phyloP scores from a whole-genome alignment of 139 green algal species.

The Chlorella sp. region DNA sequence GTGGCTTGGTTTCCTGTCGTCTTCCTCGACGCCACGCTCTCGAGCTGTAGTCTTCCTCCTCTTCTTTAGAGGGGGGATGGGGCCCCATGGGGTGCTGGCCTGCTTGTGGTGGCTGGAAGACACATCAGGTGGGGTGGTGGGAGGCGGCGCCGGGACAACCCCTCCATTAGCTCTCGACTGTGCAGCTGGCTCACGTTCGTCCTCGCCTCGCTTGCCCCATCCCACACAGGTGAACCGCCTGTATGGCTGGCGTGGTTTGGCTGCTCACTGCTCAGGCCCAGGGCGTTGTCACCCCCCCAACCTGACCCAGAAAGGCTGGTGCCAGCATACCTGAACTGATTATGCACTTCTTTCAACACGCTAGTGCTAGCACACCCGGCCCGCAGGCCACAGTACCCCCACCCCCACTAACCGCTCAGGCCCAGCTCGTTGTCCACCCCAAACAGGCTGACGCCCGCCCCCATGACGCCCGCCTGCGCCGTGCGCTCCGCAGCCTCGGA shows the following conservation, averaged over 20 bases:
- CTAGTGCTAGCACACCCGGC: no score
- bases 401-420: slow-evolving; percentile 4
- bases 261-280: slow-evolving; percentile 25
- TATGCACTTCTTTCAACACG: no score
- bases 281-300: slow-evolving; percentile 28
- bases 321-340: no score
- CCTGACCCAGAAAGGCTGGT: no score
- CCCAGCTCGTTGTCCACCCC: slow-evolving; percentile 31
- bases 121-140: no score
- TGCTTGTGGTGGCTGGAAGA: background rate
- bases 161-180: background rate
- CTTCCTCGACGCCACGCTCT: no score
- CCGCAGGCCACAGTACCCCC: no score
- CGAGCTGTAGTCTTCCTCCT: no score
- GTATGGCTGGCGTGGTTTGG: no score
- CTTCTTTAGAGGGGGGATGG: no score
- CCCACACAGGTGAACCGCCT: background rate
- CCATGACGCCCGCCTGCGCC: background rate
- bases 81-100: no score
- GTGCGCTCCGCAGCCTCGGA: background rate
- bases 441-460: slow-evolving; percentile 37
- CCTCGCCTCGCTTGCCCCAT: background rate
- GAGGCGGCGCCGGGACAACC: background rate
- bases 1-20: no score
- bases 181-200: background rate